Percentiles rank a stretch among this genome's conserved stretches.
phyloP scores from a whole-genome alignment of 352 stramenopile species.

The Globisporangium nunn region DNA sequence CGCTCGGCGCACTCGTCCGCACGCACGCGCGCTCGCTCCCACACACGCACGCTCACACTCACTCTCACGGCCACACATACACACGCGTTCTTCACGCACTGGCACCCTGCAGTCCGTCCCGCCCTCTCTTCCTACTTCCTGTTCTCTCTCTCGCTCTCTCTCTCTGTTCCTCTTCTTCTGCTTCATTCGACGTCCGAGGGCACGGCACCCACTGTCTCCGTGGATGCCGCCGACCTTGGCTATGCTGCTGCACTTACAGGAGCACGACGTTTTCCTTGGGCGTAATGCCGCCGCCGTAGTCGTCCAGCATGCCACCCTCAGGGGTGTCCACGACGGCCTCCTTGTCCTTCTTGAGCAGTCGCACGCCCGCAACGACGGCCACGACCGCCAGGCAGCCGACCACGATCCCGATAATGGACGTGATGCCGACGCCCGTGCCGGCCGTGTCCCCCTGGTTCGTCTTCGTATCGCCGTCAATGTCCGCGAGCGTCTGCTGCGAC shows the following conservation, averaged over 20 bases:
- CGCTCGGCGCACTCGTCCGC: neutral
- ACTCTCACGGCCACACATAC: constrained; percentile 2
- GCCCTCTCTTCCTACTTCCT: neutral
- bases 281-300: constrained; percentile 65
- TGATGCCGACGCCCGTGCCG: constrained; percentile 20
- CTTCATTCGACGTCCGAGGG: neutral
- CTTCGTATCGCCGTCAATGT: constrained; percentile 24
- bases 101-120: neutral
- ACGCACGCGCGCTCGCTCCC: neutral
- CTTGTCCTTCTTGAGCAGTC: constrained; percentile 60
- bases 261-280: constrained; percentile 79
- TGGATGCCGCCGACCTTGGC: neutral
- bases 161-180: constrained; percentile 3
- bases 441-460: constrained; percentile 3
- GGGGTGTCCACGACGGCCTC: constrained; percentile 44
- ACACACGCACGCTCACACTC: neutral
- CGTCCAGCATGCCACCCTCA: constrained; percentile 25
- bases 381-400: constrained; percentile 71
- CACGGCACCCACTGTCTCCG: neutral
- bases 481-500: constrained; percentile 23
- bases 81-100: neutral
- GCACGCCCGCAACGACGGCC: constrained; percentile 54
- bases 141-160: constrained; percentile 1
- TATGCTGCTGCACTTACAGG: constrained; percentile 40
- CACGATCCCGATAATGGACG: constrained; percentile 45